Evolutionary conservation across 495 filamentous ascomycete genomes (phyloP).

Genomic region (Chaetomium tenue): DNA sequence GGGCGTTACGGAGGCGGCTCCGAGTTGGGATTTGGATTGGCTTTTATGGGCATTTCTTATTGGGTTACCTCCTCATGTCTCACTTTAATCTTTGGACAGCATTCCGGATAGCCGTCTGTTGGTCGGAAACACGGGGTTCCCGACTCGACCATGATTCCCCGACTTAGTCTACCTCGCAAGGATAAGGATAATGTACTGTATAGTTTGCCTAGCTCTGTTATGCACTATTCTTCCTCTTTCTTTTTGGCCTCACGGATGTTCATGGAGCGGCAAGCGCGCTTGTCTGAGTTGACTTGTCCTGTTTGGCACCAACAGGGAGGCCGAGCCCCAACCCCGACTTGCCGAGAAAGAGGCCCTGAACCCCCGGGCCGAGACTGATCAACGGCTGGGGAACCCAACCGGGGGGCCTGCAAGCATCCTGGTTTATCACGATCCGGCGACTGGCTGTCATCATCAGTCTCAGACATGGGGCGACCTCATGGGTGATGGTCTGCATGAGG

Average conservation of each 20-base stretch:
- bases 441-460: slow-evolving; percentile 20
- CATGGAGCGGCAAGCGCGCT: slow-evolving; percentile 14
- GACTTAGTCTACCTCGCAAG: slow-evolving; percentile 4
- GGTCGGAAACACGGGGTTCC: background rate
- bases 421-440: slow-evolving; percentile 15
- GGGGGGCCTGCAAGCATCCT: slow-evolving; percentile 17
- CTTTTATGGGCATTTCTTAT: background rate
- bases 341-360: slow-evolving; percentile 1
- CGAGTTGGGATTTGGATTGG: background rate
- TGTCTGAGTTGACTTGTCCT: background rate
- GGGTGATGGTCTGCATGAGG: slow-evolving; percentile 22
- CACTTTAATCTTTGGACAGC: background rate
- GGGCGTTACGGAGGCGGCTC: slow-evolving; percentile 4
- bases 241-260: background rate
- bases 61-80: background rate
- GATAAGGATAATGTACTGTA: slow-evolving; percentile 15
- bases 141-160: too few relatives aligned
- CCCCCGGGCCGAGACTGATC: slow-evolving; percentile 18
- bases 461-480: slow-evolving; percentile 12
- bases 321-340: background rate
- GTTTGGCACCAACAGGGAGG: background rate
- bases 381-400: background rate
- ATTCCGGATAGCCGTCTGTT: background rate
- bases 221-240: background rate
- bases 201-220: background rate